A percentile compares a stretch with the other conserved stretches of the same genome.
phyloP scores from a whole-genome alignment of 179 eudicot genomes.

The Beta macrorhiza region DNA sequence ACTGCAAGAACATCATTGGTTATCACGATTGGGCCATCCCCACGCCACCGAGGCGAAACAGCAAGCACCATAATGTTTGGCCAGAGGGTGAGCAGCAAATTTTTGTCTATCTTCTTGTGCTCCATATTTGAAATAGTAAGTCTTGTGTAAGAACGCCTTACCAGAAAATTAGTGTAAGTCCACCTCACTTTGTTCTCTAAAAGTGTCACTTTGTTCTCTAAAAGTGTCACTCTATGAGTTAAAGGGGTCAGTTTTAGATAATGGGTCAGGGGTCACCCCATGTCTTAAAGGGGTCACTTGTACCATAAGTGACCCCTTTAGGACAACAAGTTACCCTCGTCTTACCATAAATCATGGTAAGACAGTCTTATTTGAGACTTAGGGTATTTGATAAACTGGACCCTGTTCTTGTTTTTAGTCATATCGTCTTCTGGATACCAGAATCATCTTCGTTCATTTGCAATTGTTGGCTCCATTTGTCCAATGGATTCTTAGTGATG shows the following conservation, averaged over 20 bases:
- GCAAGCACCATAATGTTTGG: slow-evolving; percentile 94
- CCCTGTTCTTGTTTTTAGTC: slow-evolving; percentile 1
- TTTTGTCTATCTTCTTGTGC: not conserved
- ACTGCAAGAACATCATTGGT: slow-evolving; percentile 87
- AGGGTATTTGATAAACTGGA: not conserved
- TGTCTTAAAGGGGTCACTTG: no score
- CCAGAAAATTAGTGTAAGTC: no score
- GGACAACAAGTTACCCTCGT: no score
- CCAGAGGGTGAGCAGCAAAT: slow-evolving; percentile 64
- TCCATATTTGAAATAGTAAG: not conserved
- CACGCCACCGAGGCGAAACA: slow-evolving; percentile 94
- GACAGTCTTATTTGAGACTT: no score
- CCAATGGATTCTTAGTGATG: not conserved
- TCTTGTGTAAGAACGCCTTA: no score
- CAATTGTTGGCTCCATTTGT: not conserved
- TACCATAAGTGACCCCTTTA: no score
- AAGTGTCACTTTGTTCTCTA: no score
- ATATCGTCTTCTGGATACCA: not conserved
- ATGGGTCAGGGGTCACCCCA: no score
- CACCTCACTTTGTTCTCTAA: no score
- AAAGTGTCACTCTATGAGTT: no score
- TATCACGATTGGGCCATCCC: slow-evolving; percentile 90
- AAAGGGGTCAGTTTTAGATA: no score
- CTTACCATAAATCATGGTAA: no score
- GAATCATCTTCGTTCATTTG: slow-evolving; percentile 1